Conservation (phyloP, 495 filamentous ascomycete species). For the Evernia prunastri region DNA sequence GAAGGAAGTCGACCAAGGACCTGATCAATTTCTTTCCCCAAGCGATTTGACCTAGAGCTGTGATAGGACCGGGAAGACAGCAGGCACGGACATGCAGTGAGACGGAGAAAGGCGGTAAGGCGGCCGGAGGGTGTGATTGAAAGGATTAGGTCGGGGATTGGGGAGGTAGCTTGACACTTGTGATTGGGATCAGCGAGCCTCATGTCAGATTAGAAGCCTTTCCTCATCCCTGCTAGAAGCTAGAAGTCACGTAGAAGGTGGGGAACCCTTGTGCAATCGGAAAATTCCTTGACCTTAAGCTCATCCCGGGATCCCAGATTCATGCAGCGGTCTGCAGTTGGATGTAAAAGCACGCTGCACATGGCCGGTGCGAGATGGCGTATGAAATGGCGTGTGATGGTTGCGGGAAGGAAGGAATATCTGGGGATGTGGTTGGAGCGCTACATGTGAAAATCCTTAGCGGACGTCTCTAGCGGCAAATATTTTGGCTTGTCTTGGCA, state of each 20-base stretch:
- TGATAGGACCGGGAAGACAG: neutral
- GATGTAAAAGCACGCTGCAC: neutral
- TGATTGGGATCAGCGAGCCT: slow-evolving; percentile 6
- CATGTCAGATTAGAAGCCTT: neutral
- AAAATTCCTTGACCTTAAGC: neutral
- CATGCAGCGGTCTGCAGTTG: too few species aligned
- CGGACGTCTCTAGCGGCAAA: neutral
- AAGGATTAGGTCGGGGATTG: neutral
- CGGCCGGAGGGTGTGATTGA: neutral
- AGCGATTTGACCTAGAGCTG: neutral
- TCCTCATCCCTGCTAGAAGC: neutral
- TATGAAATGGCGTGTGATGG: neutral
- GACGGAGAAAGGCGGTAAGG: neutral
- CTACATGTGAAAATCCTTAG: neutral
- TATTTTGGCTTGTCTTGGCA: neutral
- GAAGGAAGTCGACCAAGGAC: neutral
- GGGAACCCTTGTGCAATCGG: slow-evolving; percentile 9
- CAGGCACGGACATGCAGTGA: neutral
- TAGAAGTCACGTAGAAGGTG: slow-evolving; percentile 13
- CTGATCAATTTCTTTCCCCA: neutral
- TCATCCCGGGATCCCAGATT: neutral
- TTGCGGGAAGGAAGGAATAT: neutral
- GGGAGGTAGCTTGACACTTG: neutral
- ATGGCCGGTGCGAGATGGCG: neutral
- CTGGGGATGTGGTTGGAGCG: neutral